phyloP scores from a whole-genome alignment of 495 filamentous ascomycete species.

The Annulohypoxylon bovei region DNA sequence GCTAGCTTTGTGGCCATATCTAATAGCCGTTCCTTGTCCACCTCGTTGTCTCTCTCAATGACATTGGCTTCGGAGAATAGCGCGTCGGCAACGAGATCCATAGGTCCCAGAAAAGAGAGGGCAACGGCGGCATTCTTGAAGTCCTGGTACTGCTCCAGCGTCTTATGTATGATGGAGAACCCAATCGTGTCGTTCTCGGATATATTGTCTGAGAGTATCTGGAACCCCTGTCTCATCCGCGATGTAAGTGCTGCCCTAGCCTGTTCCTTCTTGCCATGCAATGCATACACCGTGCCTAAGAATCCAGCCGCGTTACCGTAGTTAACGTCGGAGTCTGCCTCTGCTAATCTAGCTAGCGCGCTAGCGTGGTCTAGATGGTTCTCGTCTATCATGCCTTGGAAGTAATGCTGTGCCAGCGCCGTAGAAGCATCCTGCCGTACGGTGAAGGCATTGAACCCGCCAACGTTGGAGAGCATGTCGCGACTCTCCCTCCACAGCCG shows the following conservation, averaged over 20 bases:
- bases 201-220: background rate
- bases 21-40: background rate
- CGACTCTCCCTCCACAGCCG: constrained; percentile 6
- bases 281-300: background rate
- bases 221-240: background rate
- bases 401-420: constrained; percentile 1
- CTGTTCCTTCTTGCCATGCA: background rate
- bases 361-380: background rate
- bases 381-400: constrained; percentile 2
- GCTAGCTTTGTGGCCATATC: background rate
- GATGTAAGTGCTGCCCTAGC: background rate
- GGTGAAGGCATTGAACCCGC: background rate
- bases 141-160: background rate
- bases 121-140: background rate
- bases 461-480: constrained; percentile 1
- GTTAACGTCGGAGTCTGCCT: background rate
- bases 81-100: background rate
- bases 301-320: background rate
- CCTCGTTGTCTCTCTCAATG: background rate
- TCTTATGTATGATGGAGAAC: background rate
- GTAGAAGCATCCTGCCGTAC: background rate
- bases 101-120: background rate
- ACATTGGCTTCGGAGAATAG: background rate
- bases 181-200: background rate
- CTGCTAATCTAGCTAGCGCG: background rate